These are phyloP conservation scores for Yamadazyma kitorensis DNA, from an alignment of 805 yeast species.

Conservation along the genomic window DNA sequence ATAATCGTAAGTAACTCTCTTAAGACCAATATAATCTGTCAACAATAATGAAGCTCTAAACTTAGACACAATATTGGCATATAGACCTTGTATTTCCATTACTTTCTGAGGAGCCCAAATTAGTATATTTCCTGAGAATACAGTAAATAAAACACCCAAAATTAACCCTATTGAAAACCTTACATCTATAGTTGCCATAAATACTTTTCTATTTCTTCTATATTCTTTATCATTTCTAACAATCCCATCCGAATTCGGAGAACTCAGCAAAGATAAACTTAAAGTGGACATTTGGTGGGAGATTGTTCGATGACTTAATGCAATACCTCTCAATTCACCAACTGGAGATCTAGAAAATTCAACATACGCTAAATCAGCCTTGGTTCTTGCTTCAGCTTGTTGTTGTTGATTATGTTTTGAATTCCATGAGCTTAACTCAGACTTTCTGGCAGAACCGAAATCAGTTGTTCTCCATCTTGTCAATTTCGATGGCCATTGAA, in stretches of 20 bases:
- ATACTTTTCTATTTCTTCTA: constrained; percentile 47
- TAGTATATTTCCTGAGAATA: constrained; percentile 79
- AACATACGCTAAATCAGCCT: constrained; percentile 77
- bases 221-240: constrained; percentile 36
- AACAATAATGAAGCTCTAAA: constrained; percentile 70
- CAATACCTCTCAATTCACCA: constrained; percentile 92
- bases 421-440: constrained; percentile 29
- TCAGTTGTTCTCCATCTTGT: constrained; percentile 83
- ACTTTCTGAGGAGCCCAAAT: constrained; percentile 76
- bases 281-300: constrained; percentile 84
- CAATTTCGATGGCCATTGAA: constrained; percentile 73
- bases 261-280: constrained; percentile 63
- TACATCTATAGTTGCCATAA: constrained; percentile 45
- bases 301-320: constrained; percentile 83
- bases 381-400: constrained; percentile 11
- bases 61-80: constrained; percentile 74
- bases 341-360: constrained; percentile 88
- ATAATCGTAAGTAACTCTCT: constrained; percentile 88
- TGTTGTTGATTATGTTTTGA: constrained; percentile 13
- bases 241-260: constrained; percentile 57
- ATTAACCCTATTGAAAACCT: constrained; percentile 77
- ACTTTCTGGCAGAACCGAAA: constrained; percentile 58
- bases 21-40: constrained; percentile 84
- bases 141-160: constrained; percentile 73
- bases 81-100: constrained; percentile 79